These are phyloP conservation scores for Dactylorhiza incarnata DNA, from an alignment of 106 monocot species.

Conservation along the genomic window DNA sequence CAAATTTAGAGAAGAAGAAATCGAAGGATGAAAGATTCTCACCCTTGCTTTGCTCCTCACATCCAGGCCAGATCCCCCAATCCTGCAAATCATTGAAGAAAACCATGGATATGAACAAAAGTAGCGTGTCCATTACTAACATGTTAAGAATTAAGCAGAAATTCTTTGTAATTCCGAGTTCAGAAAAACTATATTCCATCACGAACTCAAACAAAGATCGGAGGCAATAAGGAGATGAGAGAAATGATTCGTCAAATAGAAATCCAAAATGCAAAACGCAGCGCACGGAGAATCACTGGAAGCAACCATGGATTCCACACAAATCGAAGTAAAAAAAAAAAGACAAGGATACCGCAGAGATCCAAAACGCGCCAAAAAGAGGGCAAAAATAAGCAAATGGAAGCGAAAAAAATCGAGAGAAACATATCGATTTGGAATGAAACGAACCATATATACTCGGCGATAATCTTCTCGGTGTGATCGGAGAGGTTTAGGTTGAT, in stretches of 20 bases:
- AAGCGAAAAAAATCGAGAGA: neutral
- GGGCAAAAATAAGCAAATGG: neutral
- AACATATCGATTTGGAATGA: neutral
- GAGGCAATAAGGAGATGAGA: neutral
- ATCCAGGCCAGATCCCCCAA: slow-evolving; percentile 48
- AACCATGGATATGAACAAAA: neutral
- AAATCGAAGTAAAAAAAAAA: neutral
- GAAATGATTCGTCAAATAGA: neutral
- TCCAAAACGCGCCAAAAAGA: neutral
- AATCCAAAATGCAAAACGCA: neutral
- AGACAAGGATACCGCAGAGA: neutral
- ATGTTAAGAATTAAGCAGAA: neutral
- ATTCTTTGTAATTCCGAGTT: neutral
- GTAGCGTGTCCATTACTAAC: neutral
- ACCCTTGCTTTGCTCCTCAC: slow-evolving; percentile 72
- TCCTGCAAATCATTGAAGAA: slow-evolving; percentile 16
- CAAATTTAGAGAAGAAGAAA: neutral
- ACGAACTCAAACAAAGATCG: neutral
- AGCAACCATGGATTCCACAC: neutral
- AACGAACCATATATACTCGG: slow-evolving; percentile 52
- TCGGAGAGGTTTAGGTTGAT: slow-evolving; percentile 39
- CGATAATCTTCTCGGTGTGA: slow-evolving; percentile 48
- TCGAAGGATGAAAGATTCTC: neutral
- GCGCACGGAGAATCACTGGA: neutral
- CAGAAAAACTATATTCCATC: neutral